phyloP scores from a whole-genome alignment of 208 protist species.

The Jaenimonas drosophilae region DNA sequence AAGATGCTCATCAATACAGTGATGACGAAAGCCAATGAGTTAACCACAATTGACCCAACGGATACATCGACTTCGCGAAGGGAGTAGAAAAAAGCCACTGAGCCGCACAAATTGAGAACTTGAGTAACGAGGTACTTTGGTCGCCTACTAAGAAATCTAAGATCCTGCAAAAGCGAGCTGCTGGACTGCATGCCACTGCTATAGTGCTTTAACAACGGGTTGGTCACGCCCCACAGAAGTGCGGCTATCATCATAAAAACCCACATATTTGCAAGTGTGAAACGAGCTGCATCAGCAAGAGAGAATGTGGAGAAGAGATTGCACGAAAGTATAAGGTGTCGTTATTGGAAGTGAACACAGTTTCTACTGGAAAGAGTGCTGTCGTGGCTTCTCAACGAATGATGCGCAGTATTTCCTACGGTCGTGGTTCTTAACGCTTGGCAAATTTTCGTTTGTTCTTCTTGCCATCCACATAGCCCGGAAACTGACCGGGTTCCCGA shows the following conservation, averaged over 20 bases:
- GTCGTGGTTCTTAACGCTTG: slow-evolving; percentile 53
- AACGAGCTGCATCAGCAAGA: background rate
- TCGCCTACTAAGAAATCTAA: slow-evolving; percentile 38
- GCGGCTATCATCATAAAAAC: slow-evolving; percentile 56
- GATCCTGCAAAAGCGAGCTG: slow-evolving; percentile 43
- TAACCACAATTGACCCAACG: slow-evolving; percentile 71
- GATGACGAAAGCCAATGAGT: slow-evolving; percentile 77
- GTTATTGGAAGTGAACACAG: background rate
- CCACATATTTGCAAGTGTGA: slow-evolving; percentile 23
- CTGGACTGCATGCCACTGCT: slow-evolving; percentile 49
- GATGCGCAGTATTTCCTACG: background rate
- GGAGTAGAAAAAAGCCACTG: slow-evolving; percentile 67
- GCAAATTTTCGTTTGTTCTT: slow-evolving; percentile 77
- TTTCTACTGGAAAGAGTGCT: background rate
- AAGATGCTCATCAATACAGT: slow-evolving; percentile 66
- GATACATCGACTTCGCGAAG: slow-evolving; percentile 70
- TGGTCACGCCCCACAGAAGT: slow-evolving; percentile 76
- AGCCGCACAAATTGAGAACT: slow-evolving; percentile 53
- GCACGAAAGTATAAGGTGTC: too few species aligned
- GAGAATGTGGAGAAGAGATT: slow-evolving; percentile 1
- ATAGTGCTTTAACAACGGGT: slow-evolving; percentile 75
- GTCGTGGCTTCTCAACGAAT: background rate
- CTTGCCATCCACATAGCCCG: slow-evolving; percentile 78
- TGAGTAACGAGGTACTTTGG: slow-evolving; percentile 72
- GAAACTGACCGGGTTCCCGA: slow-evolving; percentile 70